Conservation (phyloP, 306 rosid species). For the Cucumis sativus region DNA sequence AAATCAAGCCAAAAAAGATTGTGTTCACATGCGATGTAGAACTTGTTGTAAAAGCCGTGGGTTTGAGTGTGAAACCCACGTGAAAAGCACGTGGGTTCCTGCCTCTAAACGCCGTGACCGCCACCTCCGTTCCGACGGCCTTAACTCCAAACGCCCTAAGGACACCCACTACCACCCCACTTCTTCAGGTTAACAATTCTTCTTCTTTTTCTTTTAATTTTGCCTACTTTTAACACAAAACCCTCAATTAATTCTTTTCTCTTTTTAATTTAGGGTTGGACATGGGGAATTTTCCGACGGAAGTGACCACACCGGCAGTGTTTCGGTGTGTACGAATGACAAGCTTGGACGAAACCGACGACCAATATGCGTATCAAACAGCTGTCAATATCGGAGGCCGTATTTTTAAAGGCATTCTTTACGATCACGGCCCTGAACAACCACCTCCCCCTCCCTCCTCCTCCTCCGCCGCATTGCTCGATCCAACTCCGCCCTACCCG, state of each 20-base stretch:
- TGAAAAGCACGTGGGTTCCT: conserved; percentile 60
- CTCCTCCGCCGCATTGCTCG: conserved; percentile 28
- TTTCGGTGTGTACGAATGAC: conserved; percentile 51
- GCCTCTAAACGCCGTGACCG: conserved; percentile 47
- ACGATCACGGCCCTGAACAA: conserved; percentile 42
- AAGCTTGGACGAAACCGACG: conserved; percentile 37
- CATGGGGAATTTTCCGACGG: conserved; percentile 30
- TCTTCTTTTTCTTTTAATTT: neutral
- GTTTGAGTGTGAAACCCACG: conserved; percentile 47
- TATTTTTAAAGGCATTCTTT: conserved; percentile 47
- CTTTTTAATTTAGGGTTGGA: conserved; percentile 25
- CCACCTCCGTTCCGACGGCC: conserved; percentile 2
- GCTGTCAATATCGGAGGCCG: conserved; percentile 65
- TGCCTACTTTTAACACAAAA: neutral
- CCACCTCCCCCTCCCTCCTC: conserved; percentile 8
- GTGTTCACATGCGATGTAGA: conserved; percentile 53
- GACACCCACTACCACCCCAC: conserved; percentile 11
- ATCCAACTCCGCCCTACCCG: conserved; percentile 41
- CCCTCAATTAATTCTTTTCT: neutral
- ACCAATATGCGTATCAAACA: conserved; percentile 48
- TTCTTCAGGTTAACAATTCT: neutral
- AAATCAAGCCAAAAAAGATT: conserved; percentile 68
- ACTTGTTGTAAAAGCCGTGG: conserved; percentile 69
- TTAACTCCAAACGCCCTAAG: conserved; percentile 25
- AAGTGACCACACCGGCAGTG: conserved; percentile 39